These are phyloP conservation scores for Trichoderma sp. DNA, from an alignment of 2,329 filamentous ascomycete species.

Conservation along the genomic window DNA sequence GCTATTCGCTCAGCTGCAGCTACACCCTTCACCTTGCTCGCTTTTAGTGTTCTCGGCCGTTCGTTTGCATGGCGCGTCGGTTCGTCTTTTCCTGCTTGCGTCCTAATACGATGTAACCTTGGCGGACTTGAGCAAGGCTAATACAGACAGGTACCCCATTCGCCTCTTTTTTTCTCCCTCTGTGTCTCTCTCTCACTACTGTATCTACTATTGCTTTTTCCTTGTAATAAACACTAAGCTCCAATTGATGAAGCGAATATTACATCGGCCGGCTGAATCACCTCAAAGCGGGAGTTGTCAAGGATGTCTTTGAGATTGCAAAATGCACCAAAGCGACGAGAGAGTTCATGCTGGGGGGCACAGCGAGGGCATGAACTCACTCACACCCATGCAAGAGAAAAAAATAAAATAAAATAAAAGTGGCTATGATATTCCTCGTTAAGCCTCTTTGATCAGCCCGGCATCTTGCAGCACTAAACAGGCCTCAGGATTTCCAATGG, in stretches of 20 bases:
- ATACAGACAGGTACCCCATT: not conserved
- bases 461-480: not conserved
- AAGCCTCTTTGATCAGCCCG: not conserved
- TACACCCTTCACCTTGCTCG: not conserved
- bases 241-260: not conserved
- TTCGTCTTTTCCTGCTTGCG: not conserved
- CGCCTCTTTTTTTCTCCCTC: not conserved
- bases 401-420: not conserved
- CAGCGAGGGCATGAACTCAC: not conserved
- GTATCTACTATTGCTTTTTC: not conserved
- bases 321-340: not conserved
- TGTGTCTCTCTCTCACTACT: not conserved
- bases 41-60: slow-evolving; percentile 1
- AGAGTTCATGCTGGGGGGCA: not conserved
- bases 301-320: not conserved
- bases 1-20: not conserved
- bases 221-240: not conserved
- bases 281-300: not conserved
- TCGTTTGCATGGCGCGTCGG: slow-evolving; percentile 2
- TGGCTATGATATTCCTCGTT: not conserved
- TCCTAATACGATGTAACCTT: slow-evolving; percentile 10
- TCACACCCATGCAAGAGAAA: not conserved
- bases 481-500: not conserved
- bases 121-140: not conserved
- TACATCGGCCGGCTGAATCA: not conserved